These are phyloP conservation scores for Quercus bicolor DNA, from an alignment of 306 rosid species.

Conservation along the genomic window DNA sequence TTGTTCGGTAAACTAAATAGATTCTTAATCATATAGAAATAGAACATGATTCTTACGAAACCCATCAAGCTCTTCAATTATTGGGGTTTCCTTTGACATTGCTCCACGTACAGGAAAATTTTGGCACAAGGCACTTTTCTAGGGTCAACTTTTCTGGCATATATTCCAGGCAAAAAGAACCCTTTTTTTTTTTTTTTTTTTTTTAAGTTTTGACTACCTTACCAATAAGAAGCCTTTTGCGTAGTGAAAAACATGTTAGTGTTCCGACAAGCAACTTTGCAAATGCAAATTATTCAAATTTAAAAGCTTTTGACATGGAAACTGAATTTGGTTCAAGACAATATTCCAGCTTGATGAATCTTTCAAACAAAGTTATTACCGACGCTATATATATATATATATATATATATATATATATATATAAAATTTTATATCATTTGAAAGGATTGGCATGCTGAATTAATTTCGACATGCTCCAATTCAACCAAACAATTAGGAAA, in stretches of 20 bases:
- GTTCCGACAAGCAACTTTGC: conserved; percentile 4
- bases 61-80: conserved; percentile 9
- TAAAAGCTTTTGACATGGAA: background rate
- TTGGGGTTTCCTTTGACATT: conserved; percentile 8
- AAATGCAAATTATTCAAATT: background rate
- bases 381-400: too few relatives aligned
- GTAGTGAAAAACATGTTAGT: conserved; percentile 12
- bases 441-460: conserved; percentile 2
- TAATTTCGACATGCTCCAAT: background rate
- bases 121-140: background rate
- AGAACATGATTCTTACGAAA: conserved; percentile 19
- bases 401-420: too few relatives aligned
- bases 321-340: background rate
- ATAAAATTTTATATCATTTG: background rate
- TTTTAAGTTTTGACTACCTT: background rate
- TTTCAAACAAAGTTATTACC: background rate
- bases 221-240: conserved; percentile 23
- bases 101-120: background rate
- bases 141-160: conserved; percentile 18
- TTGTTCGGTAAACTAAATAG: background rate
- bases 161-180: background rate
- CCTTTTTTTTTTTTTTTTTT: background rate
- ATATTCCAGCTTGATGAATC: too few relatives aligned
- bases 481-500: background rate
- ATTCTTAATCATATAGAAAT: background rate